Conservation (phyloP, 345 rosid species). For the Salix caprea region DNA sequence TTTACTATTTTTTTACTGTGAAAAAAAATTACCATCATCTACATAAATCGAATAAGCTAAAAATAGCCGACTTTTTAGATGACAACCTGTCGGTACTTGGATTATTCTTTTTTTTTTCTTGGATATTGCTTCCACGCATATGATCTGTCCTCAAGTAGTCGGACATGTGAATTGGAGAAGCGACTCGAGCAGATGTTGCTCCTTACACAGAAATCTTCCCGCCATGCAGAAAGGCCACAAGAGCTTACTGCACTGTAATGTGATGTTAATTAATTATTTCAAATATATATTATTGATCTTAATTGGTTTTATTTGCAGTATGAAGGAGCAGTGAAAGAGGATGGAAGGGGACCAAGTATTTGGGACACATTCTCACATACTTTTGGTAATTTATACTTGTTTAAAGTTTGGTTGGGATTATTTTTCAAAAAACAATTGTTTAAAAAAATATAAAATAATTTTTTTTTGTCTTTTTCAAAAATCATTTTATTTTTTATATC, state of each 20-base stretch:
- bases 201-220: background rate
- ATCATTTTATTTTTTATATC: too few relatives aligned
- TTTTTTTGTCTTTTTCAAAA: too few relatives aligned
- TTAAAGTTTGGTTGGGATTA: too few relatives aligned
- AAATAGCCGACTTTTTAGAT: background rate
- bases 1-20: too few relatives aligned
- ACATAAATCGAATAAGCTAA: background rate
- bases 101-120: background rate
- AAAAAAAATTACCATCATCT: background rate
- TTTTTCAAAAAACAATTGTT: too few relatives aligned
- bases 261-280: background rate
- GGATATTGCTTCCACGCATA: background rate
- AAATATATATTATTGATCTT: background rate
- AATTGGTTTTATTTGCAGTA: constrained; percentile 32
- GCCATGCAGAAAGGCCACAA: background rate
- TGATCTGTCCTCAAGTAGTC: background rate
- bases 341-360: constrained; percentile 76
- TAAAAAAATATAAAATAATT: too few relatives aligned
- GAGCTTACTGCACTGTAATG: background rate
- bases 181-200: background rate
- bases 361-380: constrained; percentile 77
- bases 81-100: background rate
- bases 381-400: background rate
- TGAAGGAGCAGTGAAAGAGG: constrained; percentile 90
- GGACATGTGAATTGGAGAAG: background rate